Conservation (phyloP, 202 grass and related monocot genomes). For the Thinopyrum obtusiflorum region DNA sequence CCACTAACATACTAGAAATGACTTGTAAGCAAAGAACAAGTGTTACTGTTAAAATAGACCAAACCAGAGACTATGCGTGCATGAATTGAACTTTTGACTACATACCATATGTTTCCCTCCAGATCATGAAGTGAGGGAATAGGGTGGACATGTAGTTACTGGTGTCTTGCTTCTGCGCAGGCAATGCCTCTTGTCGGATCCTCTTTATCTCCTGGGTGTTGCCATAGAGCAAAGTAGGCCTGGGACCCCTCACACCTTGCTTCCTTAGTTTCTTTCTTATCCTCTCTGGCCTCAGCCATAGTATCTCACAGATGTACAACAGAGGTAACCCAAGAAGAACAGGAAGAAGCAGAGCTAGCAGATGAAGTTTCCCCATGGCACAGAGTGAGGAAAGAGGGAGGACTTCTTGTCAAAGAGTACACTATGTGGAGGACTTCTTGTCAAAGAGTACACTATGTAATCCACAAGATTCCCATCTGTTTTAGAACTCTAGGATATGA, state of each 20-base stretch:
- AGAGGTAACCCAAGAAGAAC: not conserved
- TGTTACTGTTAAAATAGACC: not conserved
- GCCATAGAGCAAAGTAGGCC: not conserved
- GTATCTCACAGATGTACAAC: not conserved
- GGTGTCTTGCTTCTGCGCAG: constrained; percentile 3
- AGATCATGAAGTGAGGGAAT: not conserved
- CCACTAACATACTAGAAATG: not conserved
- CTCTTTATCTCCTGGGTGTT: constrained; percentile 18
- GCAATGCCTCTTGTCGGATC: not conserved
- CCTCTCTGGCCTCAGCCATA: constrained; percentile 8
- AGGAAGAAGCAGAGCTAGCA: constrained; percentile 3
- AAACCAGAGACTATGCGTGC: not conserved
- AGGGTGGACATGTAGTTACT: constrained; percentile 3
- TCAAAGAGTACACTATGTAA: not conserved
- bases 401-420: not conserved
- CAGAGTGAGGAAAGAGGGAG: not conserved
- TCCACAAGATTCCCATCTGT: not conserved
- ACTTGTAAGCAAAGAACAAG: not conserved
- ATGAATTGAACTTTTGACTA: not conserved
- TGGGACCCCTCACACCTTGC: constrained; percentile 1
- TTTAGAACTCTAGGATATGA: not conserved
- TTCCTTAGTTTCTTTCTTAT: not conserved
- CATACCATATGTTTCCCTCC: constrained; percentile 20
- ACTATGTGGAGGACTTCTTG: not conserved
- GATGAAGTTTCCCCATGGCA: not conserved